Conservation (phyloP, 768 basidiomycete species). For the Russula dissimulans region DNA sequence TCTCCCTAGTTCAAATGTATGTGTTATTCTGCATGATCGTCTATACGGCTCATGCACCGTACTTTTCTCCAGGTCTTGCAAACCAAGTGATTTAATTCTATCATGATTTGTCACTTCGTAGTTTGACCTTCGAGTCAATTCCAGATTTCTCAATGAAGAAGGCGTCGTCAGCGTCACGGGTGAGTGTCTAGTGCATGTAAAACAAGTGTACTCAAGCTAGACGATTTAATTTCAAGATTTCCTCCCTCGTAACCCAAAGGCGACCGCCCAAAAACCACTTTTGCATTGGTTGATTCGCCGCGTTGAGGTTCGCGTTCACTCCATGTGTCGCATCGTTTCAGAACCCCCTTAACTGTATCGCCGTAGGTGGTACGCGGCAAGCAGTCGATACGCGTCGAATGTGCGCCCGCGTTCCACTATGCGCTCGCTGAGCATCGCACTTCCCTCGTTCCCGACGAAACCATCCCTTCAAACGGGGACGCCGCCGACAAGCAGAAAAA, state of each 20-base stretch:
- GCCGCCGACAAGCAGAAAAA: constrained; percentile 38
- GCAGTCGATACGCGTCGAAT: constrained; percentile 76
- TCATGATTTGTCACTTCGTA: neutral
- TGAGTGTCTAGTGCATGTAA: constrained; percentile 20
- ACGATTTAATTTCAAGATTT: constrained; percentile 43
- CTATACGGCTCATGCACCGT: neutral
- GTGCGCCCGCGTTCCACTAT: constrained; percentile 95
- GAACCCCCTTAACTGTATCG: neutral
- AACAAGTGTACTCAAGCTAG: neutral
- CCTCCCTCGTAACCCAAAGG: constrained; percentile 53
- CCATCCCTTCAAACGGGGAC: constrained; percentile 25
- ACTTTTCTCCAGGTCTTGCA: constrained; percentile 51
- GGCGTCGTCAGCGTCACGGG: constrained; percentile 83
- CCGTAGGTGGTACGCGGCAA: constrained; percentile 70
- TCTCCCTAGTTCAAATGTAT: constrained; percentile 71
- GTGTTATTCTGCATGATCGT: neutral
- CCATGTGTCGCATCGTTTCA: neutral
- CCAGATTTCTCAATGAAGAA: constrained; percentile 70
- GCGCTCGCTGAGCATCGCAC: constrained; percentile 69
- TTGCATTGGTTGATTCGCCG: constrained; percentile 80
- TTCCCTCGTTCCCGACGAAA: constrained; percentile 41
- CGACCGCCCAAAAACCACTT: constrained; percentile 45
- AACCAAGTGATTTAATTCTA: constrained; percentile 47
- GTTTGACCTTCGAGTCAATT: neutral
- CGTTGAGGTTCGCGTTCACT: constrained; percentile 44